These are phyloP conservation scores for Citrus sp. DNA, from an alignment of 345 rosid species.

Conservation along the genomic window DNA sequence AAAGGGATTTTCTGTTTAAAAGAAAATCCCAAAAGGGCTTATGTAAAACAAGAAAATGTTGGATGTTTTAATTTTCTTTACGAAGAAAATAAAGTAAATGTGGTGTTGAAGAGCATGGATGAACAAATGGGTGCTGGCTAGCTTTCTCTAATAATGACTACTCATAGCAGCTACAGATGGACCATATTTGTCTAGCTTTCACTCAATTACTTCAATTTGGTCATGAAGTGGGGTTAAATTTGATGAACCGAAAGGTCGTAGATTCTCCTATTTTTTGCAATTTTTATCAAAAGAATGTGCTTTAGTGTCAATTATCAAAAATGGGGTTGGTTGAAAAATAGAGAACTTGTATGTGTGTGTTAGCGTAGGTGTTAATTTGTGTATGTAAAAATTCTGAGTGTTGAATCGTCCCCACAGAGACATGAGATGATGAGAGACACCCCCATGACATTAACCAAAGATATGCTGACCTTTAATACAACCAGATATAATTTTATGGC, in stretches of 20 bases:
- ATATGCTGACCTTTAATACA: slow-evolving; percentile 19
- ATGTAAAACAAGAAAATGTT: not conserved
- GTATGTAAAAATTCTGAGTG: not conserved
- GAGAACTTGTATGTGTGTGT: not conserved
- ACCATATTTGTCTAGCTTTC: not conserved
- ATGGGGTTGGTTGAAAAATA: not conserved
- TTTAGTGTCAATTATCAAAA: not conserved
- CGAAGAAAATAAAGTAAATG: not conserved
- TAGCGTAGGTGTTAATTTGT: no score
- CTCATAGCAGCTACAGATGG: not conserved
- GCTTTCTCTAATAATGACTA: slow-evolving; percentile 19
- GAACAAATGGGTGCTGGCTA: not conserved
- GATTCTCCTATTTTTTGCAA: not conserved
- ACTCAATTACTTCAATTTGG: not conserved
- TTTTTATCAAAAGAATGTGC: not conserved
- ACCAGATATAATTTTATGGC: slow-evolving; percentile 16
- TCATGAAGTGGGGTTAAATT: not conserved
- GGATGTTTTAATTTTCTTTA: not conserved
- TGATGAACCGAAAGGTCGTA: not conserved
- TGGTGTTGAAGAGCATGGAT: slow-evolving; percentile 7
- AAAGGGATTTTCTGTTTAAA: not conserved
- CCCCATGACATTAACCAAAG: slow-evolving; percentile 3
- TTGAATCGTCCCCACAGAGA: not conserved
- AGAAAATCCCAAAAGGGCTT: not conserved
- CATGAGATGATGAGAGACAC: not conserved